Evolutionary conservation across 305 asterid genomes (phyloP), one percentile per base, ranked within the genome.

Genomic region (Fraxinus nigra): DNA sequence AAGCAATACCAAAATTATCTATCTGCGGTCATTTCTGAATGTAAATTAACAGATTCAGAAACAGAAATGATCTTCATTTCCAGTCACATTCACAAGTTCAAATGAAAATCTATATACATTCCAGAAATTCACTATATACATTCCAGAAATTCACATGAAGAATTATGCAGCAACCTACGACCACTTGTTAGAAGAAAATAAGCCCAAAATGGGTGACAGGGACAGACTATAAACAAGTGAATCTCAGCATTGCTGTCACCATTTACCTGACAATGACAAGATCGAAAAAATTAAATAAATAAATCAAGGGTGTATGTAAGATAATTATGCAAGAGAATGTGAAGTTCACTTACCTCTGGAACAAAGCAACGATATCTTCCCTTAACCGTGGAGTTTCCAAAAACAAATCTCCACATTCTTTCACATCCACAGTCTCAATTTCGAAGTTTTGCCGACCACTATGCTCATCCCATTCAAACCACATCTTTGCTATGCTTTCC

Each of bases 381-480:
- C 56, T 69, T n/a, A 86, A 26, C 16, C 48, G 38, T 14, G 85
- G 54, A 8, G 83, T 7, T 77, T 86, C 87, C 33, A 86, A 59
- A 59, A 86, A 86, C 76, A 9, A 0, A 76, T 86, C 87, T 20
- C 79, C 87, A 34, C 80, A 75, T 4, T 72, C 43, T 1, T 79
- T 79, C 4, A 76, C 40, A 76, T 84, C 79, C 8, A 84, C 75
- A 0, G 28, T 59, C 79, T 86, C 83, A 79, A 81, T 86, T 59
- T 78, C 85, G 3, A 86, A 81, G 32, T 78, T 76, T n/a, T 67
- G 79, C 38, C 1, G n/a, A 8, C 82, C 85, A 28, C 63, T 77
- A 54, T 30, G 20, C 14, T 54, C 85, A 18, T 81, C 82, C 87
- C 87, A 86, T 26, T 86, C 87, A n/a, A 83, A 86, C 87, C 87